Conservation (phyloP, 306 rosid species). For the Fagus sylvatica region DNA sequence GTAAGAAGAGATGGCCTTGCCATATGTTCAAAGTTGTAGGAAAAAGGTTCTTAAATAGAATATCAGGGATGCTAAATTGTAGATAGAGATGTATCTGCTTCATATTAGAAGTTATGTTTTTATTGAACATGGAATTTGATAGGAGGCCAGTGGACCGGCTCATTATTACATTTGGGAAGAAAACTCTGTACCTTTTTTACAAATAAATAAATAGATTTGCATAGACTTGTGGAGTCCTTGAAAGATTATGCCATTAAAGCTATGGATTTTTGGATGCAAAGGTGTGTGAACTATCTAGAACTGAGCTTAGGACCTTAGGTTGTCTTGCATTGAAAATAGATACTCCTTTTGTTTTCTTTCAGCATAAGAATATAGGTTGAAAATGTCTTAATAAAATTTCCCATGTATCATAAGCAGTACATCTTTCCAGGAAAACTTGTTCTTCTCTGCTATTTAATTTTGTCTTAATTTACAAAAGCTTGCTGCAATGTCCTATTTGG, state of each 20-base stretch:
- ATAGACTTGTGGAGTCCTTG: constrained; percentile 40
- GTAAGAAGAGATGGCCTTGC: no score
- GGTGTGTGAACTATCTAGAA: constrained; percentile 15
- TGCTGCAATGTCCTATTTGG: not conserved
- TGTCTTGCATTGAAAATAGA: constrained; percentile 37
- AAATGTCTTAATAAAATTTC: not conserved
- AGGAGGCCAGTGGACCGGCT: no score
- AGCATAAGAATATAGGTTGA: not conserved
- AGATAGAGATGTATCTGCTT: no score
- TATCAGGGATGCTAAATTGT: no score
- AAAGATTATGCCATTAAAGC: constrained; percentile 47
- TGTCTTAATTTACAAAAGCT: not conserved
- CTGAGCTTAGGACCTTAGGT: constrained; percentile 24
- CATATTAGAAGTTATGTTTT: no score
- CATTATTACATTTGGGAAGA: not conserved
- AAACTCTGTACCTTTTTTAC: not conserved
- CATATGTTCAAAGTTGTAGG: no score
- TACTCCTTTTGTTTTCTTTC: not conserved
- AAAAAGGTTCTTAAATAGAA: no score
- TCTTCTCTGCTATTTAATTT: constrained; percentile 3
- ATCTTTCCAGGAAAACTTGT: constrained; percentile 33
- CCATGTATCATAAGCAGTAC: constrained; percentile 36
- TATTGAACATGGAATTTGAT: no score
- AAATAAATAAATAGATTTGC: not conserved
- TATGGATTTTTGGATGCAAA: constrained; percentile 33